Conservation (phyloP, 768 basidiomycete species). For the Termitomyces sp. region DNA sequence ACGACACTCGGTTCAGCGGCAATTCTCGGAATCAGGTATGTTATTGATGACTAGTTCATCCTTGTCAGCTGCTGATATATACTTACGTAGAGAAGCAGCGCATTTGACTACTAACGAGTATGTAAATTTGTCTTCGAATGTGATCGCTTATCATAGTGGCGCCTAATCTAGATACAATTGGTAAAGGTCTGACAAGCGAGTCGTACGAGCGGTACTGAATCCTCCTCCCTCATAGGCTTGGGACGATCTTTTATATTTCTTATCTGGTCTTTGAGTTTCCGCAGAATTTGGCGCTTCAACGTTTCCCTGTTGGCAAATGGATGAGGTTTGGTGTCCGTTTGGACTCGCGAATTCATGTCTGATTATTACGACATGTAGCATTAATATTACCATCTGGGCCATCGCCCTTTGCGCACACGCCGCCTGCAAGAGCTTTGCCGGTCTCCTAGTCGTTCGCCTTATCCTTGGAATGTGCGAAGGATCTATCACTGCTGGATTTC, state of each 20-base stretch:
- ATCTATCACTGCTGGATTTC: conserved; percentile 66
- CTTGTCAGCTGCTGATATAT: not conserved
- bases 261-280: conserved; percentile 72
- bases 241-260: conserved; percentile 69
- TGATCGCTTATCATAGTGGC: not conserved
- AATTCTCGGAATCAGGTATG: conserved; percentile 64
- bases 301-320: conserved; percentile 76
- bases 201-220: not conserved
- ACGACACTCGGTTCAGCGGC: conserved; percentile 63
- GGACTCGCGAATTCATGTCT: not conserved
- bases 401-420: conserved; percentile 57
- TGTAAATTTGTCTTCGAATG: conserved; percentile 14
- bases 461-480: conserved; percentile 73
- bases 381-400: conserved; percentile 67
- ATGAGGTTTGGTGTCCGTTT: conserved; percentile 48
- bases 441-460: conserved; percentile 57
- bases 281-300: conserved; percentile 66
- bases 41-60: not conserved
- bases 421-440: conserved; percentile 66
- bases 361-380: conserved; percentile 24
- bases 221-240: conserved; percentile 42
- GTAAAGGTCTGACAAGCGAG: conserved; percentile 23
- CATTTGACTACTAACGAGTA: conserved; percentile 65
- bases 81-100: conserved; percentile 41
- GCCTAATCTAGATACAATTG: conserved; percentile 49